Conservation (phyloP, 2,329 filamentous ascomycete genomes). For the Lasiodiplodia sp. region DNA sequence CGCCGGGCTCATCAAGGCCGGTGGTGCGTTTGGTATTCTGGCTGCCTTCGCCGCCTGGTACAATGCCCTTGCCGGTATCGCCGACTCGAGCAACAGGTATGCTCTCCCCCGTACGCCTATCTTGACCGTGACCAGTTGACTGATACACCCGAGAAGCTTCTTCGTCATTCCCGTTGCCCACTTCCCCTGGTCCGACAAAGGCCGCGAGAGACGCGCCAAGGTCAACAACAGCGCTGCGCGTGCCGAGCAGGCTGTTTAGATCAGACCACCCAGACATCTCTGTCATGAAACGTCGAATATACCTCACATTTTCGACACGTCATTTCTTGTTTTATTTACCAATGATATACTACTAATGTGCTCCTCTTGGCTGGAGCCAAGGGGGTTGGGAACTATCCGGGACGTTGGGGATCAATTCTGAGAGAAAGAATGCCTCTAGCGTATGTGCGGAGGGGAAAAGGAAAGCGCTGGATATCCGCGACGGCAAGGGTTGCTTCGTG, state of each 20-base stretch:
- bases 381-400: not conserved
- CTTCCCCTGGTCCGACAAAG: slow-evolving; percentile 82
- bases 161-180: slow-evolving; percentile 91
- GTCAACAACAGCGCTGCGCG: slow-evolving; percentile 51
- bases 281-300: not conserved
- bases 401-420: not conserved
- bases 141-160: slow-evolving; percentile 66
- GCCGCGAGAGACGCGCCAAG: slow-evolving; percentile 47
- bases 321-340: not conserved
- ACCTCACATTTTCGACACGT: not conserved
- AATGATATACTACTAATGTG: slow-evolving; percentile 12
- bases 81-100: slow-evolving; percentile 60
- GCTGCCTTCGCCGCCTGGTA: slow-evolving; percentile 64
- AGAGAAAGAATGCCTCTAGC: not conserved
- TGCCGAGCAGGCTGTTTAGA: slow-evolving; percentile 33
- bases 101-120: slow-evolving; percentile 9
- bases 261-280: not conserved
- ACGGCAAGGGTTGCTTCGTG: not conserved
- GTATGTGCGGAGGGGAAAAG: not conserved
- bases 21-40: slow-evolving; percentile 61
- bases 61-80: slow-evolving; percentile 62
- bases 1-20: slow-evolving; percentile 56
- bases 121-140: not conserved
- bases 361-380: slow-evolving; percentile 8
- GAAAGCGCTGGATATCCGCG: not conserved